These are phyloP conservation scores for Corylus americana DNA, from an alignment of 306 rosid species.

Conservation along the genomic window DNA sequence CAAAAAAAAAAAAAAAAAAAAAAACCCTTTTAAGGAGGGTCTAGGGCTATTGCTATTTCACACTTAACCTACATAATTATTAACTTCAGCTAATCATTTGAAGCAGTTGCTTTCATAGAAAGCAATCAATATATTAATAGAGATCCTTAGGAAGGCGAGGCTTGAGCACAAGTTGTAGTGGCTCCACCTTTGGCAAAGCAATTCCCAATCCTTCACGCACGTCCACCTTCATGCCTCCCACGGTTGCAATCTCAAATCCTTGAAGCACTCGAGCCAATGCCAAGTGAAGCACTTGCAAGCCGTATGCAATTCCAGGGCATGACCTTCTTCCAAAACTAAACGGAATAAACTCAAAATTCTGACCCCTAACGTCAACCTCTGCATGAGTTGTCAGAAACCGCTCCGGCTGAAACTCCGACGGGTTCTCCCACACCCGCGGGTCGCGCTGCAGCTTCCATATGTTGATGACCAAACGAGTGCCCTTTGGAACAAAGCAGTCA, in stretches of 20 bases:
- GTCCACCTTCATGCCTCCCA: slow-evolving; percentile 21
- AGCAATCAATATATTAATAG: not conserved
- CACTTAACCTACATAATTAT: no score
- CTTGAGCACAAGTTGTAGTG: slow-evolving; percentile 20
- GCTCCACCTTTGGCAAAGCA: slow-evolving; percentile 26
- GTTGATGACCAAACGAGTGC: slow-evolving; percentile 37
- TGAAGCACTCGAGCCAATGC: slow-evolving; percentile 38
- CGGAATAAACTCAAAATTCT: slow-evolving; percentile 31
- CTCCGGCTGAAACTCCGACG: slow-evolving; percentile 30
- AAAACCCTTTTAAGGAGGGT: no score
- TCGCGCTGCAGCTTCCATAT: slow-evolving; percentile 40
- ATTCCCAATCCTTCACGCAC: slow-evolving; percentile 38
- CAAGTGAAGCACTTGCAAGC: slow-evolving; percentile 27
- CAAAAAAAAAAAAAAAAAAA: no score
- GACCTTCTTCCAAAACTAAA: slow-evolving; percentile 36
- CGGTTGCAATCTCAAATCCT: slow-evolving; percentile 22
- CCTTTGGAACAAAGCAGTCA: slow-evolving; percentile 18
- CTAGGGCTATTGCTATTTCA: no score
- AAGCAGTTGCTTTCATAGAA: no score
- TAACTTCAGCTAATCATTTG: no score
- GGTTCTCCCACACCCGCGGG: not conserved
- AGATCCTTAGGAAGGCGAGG: slow-evolving; percentile 37
- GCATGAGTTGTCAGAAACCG: slow-evolving; percentile 28
- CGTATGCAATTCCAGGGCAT: slow-evolving; percentile 35
- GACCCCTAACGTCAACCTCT: not conserved